Percentiles rank a stretch among this genome's conserved stretches.
phyloP scores from a whole-genome alignment of 176 grass and related monocot genomes.

The Miscanthus lutarioriparius region DNA sequence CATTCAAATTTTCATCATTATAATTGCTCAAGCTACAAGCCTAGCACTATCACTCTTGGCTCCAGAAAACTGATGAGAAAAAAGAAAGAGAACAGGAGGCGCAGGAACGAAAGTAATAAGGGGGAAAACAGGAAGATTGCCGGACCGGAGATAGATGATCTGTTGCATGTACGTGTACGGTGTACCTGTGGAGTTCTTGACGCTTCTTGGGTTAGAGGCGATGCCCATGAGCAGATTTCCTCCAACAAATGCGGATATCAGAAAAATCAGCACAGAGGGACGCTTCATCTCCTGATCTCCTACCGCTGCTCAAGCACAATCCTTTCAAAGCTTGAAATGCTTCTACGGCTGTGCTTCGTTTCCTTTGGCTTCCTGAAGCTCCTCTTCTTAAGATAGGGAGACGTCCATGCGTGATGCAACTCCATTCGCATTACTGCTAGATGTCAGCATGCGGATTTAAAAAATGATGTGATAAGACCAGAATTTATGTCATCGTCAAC shows the following conservation, averaged over 20 bases:
- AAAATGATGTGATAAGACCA: slow-evolving; percentile 47
- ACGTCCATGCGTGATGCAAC: slow-evolving; percentile 35
- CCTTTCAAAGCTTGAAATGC: background rate
- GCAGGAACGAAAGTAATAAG: slow-evolving; percentile 1
- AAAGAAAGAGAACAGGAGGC: background rate
- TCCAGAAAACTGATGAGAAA: background rate
- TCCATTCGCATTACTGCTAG: slow-evolving; percentile 30
- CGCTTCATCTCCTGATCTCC: slow-evolving; percentile 22
- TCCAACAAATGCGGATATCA: slow-evolving; percentile 19
- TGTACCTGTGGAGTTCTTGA: slow-evolving; percentile 23
- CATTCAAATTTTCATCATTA: background rate
- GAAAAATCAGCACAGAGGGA: background rate
- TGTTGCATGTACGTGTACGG: slow-evolving; percentile 15
- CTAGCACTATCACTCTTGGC: background rate
- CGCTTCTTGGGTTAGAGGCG: background rate
- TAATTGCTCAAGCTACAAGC: background rate
- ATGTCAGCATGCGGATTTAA: slow-evolving; percentile 48
- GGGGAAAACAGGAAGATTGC: background rate
- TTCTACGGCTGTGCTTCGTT: background rate
- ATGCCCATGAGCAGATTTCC: slow-evolving; percentile 12
- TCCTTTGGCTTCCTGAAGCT: slow-evolving; percentile 7
- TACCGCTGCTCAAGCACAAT: background rate
- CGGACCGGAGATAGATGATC: background rate
- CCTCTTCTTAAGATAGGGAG: slow-evolving; percentile 8
- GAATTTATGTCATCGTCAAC: slow-evolving; percentile 52